phyloP scores from a whole-genome alignment of 352 stramenopile species.

The Peronospora farinosa region DNA sequence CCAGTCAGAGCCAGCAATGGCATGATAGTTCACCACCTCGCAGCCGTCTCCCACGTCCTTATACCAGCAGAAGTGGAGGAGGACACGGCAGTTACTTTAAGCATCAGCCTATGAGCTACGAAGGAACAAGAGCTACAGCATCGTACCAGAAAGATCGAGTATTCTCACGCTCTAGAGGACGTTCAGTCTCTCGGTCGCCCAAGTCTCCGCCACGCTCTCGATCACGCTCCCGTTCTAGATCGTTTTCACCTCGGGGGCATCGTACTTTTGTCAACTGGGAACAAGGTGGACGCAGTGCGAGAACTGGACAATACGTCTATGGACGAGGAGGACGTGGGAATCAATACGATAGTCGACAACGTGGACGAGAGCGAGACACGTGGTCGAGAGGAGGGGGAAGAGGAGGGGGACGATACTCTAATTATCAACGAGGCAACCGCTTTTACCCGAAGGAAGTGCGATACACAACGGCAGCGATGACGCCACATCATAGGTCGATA shows the following conservation, averaged over 20 bases:
- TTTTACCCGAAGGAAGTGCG: conserved; percentile 43
- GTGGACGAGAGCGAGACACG: conserved; percentile 35
- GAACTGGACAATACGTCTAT: conserved; percentile 23
- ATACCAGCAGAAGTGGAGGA: conserved; percentile 9
- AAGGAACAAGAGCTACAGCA: conserved; percentile 8
- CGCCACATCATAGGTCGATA: conserved; percentile 30
- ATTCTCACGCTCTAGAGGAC: conserved; percentile 36
- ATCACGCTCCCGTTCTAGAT: conserved; percentile 53
- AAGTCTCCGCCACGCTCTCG: conserved; percentile 32
- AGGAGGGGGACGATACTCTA: conserved; percentile 19
- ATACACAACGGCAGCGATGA: conserved; percentile 20
- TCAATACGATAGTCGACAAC: conserved; percentile 30
- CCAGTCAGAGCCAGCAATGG: conserved; percentile 17
- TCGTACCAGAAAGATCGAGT: conserved; percentile 29
- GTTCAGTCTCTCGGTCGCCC: conserved; percentile 43
- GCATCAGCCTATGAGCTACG: conserved; percentile 20
- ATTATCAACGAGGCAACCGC: conserved; percentile 23
- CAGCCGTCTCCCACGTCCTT: conserved; percentile 18
- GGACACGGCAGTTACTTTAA: conserved; percentile 26
- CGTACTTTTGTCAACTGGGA: conserved; percentile 42
- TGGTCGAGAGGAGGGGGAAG: conserved; percentile 23
- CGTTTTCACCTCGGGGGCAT: conserved; percentile 49
- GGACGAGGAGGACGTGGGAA: conserved; percentile 16
- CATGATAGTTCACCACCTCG: conserved; percentile 16
- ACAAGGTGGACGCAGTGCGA: conserved; percentile 20